Base-by-base conservation (phyloP, 257 asterid genomes). In the Petunia axillaris region DNA sequence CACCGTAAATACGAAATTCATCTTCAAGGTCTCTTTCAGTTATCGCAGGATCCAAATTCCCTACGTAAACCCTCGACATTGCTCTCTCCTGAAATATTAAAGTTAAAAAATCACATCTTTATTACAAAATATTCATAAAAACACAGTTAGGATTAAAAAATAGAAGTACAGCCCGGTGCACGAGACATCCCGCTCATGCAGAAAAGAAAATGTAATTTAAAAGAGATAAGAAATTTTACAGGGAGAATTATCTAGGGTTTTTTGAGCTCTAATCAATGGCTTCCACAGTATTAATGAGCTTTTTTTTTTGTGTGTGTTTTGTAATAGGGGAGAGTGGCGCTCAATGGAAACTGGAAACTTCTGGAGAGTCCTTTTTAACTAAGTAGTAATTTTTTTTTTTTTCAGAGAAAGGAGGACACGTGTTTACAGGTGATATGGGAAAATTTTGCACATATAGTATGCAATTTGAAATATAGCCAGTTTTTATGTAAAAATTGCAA, bases 11-110 rank as follows among this genome's bases (percentile, higher is more conserved):
- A 37, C 89, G 86, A 62, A 88, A 88, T 44, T 88, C 88, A 76
- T 88, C 91, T 81, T 88, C 91, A 14, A 88, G 89, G 37, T 85
- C 91, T 77, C 86, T 84, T 76, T 88, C 91, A 37, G 89, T 40
- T 66, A 84, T 83, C 64, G 88, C 81, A 58, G 87, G 85, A 58
- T 88, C 89, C 86, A 88, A 66, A 80, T 85, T 88, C 78, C 91
- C 91, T 35, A 88, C 88, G 40, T 88, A 88, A 8, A 88, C 89
- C 87, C 88, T 71, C 5, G 91, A 46, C 91, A 88, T 88, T 64
- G 25, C 65, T 37, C 35, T 59, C 39, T 16, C 75, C 79, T 60
- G 37, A 57, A 16, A 48, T 9, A 16, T 63, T 48, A 14, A 37
- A 57, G 65, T n/a, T n/a, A 59, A 4, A 41, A 78, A 74, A 44